Evolutionary conservation across 1,284 basidiomycete genomes (phyloP).

Genomic region (Ustilago hordei): DNA sequence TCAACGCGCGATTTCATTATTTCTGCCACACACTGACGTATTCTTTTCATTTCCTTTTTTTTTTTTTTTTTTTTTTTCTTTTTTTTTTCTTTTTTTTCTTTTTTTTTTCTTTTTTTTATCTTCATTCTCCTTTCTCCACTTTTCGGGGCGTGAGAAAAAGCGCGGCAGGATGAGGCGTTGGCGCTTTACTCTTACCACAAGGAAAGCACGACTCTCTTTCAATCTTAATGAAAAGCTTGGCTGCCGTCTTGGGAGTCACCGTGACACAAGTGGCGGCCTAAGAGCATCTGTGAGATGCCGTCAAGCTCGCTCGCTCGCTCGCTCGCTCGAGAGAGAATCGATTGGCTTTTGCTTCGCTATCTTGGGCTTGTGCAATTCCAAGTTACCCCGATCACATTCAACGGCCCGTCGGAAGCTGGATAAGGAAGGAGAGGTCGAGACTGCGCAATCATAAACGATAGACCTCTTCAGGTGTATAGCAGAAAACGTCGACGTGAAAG

Average conservation of each 20-base stretch:
- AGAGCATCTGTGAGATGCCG: not conserved
- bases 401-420: not conserved
- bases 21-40: not conserved
- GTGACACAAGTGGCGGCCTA: not conserved
- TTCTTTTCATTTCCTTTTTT: not conserved
- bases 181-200: not conserved
- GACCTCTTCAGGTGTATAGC: not conserved
- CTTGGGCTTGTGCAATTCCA: not conserved
- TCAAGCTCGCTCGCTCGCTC: no score
- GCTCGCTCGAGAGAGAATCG: not conserved
- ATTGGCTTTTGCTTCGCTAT: not conserved
- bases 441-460: not conserved
- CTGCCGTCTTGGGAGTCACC: not conserved
- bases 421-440: not conserved
- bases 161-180: slow-evolving; percentile 10
- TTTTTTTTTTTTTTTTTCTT: not conserved
- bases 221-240: not conserved
- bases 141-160: not conserved
- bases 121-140: not conserved
- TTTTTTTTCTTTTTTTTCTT: not conserved
- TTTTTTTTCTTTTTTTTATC: not conserved
- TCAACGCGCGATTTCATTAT: not conserved
- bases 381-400: not conserved
- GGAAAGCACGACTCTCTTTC: not conserved
- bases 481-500: not conserved